These are phyloP conservation scores for Penicillium sp. DNA, from an alignment of 2,329 filamentous ascomycete species.

Conservation along the genomic window DNA sequence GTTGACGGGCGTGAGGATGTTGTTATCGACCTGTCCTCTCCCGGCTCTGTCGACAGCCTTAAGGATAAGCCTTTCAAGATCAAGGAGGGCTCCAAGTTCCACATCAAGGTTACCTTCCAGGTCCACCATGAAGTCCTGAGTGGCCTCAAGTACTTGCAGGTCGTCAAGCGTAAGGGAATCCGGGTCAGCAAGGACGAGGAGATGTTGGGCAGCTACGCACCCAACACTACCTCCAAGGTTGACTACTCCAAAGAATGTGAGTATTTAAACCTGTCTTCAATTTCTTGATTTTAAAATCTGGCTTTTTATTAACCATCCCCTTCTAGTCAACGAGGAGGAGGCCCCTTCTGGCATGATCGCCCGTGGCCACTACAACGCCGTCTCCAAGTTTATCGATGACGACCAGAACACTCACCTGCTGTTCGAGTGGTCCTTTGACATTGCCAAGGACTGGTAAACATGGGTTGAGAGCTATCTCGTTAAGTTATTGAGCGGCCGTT, in stretches of 20 bases:
- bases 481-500: slow-evolving; percentile 24
- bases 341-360: slow-evolving; percentile 87
- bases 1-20: slow-evolving; percentile 79
- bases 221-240: slow-evolving; percentile 83
- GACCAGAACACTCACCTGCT: slow-evolving; percentile 85
- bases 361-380: slow-evolving; percentile 84
- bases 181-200: slow-evolving; percentile 89
- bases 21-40: slow-evolving; percentile 76
- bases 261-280: slow-evolving; percentile 31
- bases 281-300: neutral
- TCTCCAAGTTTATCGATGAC: slow-evolving; percentile 91
- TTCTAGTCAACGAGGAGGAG: slow-evolving; percentile 79
- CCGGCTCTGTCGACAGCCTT: slow-evolving; percentile 71
- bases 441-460: slow-evolving; percentile 82
- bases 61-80: slow-evolving; percentile 95
- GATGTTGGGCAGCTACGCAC: slow-evolving; percentile 96
- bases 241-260: slow-evolving; percentile 89
- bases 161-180: slow-evolving; percentile 85
- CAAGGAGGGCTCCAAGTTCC: slow-evolving; percentile 91
- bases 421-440: slow-evolving; percentile 96
- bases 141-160: slow-evolving; percentile 92
- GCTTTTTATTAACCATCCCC: neutral
- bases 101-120: slow-evolving; percentile 91
- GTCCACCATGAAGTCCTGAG: slow-evolving; percentile 96
- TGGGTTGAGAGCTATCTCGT: slow-evolving; percentile 11